Percentiles rank a stretch among this genome's conserved stretches.
Evolutionary conservation across 2,329 filamentous ascomycete genomes (phyloP).

Genomic region (Hypoxylon sp.): DNA sequence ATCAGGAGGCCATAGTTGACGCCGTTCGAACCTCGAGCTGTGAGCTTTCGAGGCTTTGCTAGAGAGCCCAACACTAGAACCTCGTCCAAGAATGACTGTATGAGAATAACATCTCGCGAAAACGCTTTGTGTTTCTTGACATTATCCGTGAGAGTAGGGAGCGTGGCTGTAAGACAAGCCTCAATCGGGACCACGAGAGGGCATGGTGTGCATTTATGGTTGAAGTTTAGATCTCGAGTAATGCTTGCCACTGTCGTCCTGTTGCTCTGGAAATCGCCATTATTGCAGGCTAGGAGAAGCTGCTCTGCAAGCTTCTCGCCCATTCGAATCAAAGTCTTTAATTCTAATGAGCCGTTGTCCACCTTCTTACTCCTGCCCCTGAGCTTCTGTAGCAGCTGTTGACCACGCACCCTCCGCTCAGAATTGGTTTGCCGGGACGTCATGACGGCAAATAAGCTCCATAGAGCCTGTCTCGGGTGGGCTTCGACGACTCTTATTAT

Average conservation of each 20-base stretch:
- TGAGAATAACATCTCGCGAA: slow-evolving; percentile 85
- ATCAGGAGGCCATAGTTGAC: slow-evolving; percentile 90
- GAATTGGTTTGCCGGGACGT: slow-evolving; percentile 76
- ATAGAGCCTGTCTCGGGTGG: slow-evolving; percentile 93
- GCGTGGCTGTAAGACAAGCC: slow-evolving; percentile 81
- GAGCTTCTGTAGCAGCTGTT: slow-evolving; percentile 65
- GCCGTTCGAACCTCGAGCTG: slow-evolving; percentile 89
- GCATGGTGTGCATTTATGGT: slow-evolving; percentile 84
- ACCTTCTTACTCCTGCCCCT: slow-evolving; percentile 63
- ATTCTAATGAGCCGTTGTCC: slow-evolving; percentile 67
- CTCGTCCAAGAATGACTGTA: slow-evolving; percentile 84
- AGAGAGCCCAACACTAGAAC: slow-evolving; percentile 91
- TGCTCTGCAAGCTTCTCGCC: slow-evolving; percentile 88
- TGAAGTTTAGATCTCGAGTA: slow-evolving; percentile 83
- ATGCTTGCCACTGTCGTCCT: slow-evolving; percentile 78
- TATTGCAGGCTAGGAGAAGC: slow-evolving; percentile 83
- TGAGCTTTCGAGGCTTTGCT: slow-evolving; percentile 91
- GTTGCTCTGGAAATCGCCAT: slow-evolving; percentile 78
- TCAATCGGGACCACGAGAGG: slow-evolving; percentile 91
- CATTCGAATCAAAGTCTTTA: slow-evolving; percentile 78
- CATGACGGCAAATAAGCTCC: slow-evolving; percentile 89
- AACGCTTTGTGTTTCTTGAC: slow-evolving; percentile 87
- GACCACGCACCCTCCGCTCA: slow-evolving; percentile 71
- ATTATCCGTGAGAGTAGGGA: slow-evolving; percentile 81
- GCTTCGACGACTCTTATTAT: slow-evolving; percentile 86